Evolutionary conservation across 768 basidiomycete genomes (phyloP).

Genomic region (Gloeophyllum trabeum): DNA sequence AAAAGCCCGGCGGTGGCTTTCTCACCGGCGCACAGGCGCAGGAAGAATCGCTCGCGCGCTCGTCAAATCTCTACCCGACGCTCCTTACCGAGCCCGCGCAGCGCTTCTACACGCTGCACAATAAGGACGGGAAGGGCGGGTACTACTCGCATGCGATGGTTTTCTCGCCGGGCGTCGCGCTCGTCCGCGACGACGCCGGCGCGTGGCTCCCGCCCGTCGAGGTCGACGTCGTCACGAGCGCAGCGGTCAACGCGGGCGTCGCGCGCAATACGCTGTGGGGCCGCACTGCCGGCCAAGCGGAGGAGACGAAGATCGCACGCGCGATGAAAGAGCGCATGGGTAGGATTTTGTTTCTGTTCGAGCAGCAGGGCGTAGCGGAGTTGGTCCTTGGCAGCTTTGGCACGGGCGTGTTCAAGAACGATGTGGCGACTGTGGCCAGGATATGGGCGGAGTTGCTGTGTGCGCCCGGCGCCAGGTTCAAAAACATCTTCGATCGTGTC

Average conservation of each 20-base stretch:
- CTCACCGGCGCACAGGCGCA: constrained; percentile 63
- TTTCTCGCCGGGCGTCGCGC: constrained; percentile 50
- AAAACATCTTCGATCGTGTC: constrained; percentile 44
- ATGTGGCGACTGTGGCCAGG: constrained; percentile 41
- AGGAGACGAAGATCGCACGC: constrained; percentile 31
- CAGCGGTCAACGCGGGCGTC: constrained; percentile 64
- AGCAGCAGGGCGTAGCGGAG: constrained; percentile 44
- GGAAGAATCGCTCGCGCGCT: constrained; percentile 71
- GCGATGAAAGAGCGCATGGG: constrained; percentile 66
- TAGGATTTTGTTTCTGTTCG: constrained; percentile 53
- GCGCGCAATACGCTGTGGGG: constrained; percentile 20
- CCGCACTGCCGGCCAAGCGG: constrained; percentile 7
- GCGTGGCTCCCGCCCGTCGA: constrained; percentile 42
- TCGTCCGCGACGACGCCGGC: constrained; percentile 57
- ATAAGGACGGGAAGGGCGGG: constrained; percentile 30
- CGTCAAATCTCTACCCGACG: constrained; percentile 57
- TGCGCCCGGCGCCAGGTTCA: constrained; percentile 38
- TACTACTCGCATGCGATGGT: constrained; percentile 76
- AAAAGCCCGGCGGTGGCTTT: constrained; percentile 70
- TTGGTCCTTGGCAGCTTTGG: constrained; percentile 69
- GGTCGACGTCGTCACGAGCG: constrained; percentile 57
- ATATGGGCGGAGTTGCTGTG: constrained; percentile 56
- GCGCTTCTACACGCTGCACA: constrained; percentile 55
- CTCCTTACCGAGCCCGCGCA: constrained; percentile 43
- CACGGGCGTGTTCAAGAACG: constrained; percentile 68